These are phyloP conservation scores for Xylariaceae sp. DNA, from an alignment of 2,329 filamentous ascomycete species.

Conservation along the genomic window DNA sequence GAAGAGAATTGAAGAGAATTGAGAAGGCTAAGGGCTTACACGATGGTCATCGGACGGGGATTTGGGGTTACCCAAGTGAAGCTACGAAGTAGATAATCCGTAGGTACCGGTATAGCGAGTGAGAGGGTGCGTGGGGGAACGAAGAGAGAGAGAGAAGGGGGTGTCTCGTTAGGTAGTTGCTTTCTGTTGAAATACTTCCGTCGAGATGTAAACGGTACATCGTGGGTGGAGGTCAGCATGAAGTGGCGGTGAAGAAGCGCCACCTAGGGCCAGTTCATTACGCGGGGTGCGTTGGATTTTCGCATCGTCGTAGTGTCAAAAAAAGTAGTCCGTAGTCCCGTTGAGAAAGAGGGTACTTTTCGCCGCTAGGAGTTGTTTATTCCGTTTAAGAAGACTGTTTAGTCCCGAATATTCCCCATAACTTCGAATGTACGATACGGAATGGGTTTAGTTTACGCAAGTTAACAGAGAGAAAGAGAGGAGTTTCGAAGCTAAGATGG, in stretches of 20 bases:
- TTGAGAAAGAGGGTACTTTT: background rate
- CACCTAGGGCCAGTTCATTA: conserved; percentile 23
- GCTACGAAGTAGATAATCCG: background rate
- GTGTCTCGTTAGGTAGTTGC: no score
- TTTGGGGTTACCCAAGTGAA: conserved; percentile 19
- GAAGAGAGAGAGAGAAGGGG: no score
- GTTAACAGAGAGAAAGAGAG: no score
- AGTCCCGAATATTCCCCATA: background rate
- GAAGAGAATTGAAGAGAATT: no score
- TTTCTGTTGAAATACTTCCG: conserved; percentile 20
- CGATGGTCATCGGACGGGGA: conserved; percentile 32
- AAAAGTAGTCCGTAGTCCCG: background rate
- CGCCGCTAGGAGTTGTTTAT: background rate
- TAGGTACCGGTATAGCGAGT: conserved; percentile 12
- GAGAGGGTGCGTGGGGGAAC: conserved; percentile 16
- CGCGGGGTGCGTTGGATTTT: conserved; percentile 22
- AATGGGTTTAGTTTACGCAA: background rate
- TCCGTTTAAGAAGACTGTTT: no score
- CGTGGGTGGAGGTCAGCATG: conserved; percentile 9
- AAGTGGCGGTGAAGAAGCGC: conserved; percentile 32
- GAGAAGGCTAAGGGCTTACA: background rate
- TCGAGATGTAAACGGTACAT: background rate
- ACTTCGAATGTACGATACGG: background rate
- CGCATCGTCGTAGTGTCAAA: background rate
- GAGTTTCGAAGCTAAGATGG: no score